A percentile compares a stretch with the other conserved stretches of the same genome.
Conservation (phyloP, 805 yeast genomes). For the Metschnikowia similis region DNA sequence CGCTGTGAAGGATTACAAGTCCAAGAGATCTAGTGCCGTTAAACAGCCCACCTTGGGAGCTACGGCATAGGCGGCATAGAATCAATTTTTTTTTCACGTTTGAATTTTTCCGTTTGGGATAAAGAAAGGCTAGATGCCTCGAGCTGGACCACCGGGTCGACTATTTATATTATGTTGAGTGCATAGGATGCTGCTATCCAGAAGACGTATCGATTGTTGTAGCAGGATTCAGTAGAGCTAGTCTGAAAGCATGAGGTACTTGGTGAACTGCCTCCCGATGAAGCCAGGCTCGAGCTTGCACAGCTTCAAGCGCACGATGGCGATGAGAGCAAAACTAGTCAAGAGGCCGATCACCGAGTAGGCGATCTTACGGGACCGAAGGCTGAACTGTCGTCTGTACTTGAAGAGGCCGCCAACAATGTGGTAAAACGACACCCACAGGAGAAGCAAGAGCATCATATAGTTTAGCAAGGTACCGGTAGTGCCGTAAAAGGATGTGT, state of each 20-base stretch:
- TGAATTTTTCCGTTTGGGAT: too few relatives aligned
- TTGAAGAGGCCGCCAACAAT: slow-evolving; percentile 48
- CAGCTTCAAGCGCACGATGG: slow-evolving; percentile 28
- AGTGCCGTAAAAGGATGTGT: slow-evolving; percentile 11
- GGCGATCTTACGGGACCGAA: slow-evolving; percentile 40
- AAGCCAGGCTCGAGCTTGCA: slow-evolving; percentile 24
- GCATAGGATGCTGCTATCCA: not conserved
- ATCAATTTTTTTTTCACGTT: too few relatives aligned
- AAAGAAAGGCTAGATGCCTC: not conserved
- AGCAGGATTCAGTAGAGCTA: not conserved
- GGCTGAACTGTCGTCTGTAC: slow-evolving; percentile 38
- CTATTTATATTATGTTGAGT: not conserved
- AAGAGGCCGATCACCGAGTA: slow-evolving; percentile 37
- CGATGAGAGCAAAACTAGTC: slow-evolving; percentile 33
- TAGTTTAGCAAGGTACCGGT: slow-evolving; percentile 12
- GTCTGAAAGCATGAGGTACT: slow-evolving; percentile 18
- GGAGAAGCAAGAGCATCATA: slow-evolving; percentile 15
- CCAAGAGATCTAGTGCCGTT: slow-evolving; percentile 55
- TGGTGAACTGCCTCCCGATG: slow-evolving; percentile 26
- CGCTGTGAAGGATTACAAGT: slow-evolving; percentile 90
- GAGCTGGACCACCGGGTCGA: not conserved
- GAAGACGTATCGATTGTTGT: too few relatives aligned
- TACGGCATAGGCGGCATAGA: slow-evolving; percentile 2
- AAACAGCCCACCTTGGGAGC: slow-evolving; percentile 55
- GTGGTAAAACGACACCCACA: slow-evolving; percentile 45